Evolutionary conservation across 805 yeast genomes (phyloP), one percentile per base, ranked within the genome.

Genomic region (Teunomyces gatunensis): DNA sequence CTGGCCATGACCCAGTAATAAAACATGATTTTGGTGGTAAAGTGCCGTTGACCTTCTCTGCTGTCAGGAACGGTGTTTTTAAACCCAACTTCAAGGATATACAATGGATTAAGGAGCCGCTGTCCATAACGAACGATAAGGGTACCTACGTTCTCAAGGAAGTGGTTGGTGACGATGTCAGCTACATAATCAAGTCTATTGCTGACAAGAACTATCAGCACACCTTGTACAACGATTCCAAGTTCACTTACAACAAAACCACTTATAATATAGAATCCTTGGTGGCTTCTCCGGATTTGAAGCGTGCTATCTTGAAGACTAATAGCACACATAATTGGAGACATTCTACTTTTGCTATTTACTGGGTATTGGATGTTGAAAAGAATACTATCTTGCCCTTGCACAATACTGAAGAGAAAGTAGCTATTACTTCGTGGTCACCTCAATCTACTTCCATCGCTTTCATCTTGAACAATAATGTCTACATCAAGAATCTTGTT

Each of bases 51-150:
- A 61, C 65, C 40, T 60, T 67, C 29, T 50, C 61, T 3, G 59
- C 58, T 7, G 65, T 65, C 2, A 74, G 92, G 53, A 77, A 79
- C 44, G 81, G 81, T 1, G 72, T 78, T 3, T 86, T 86, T 55
- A 51, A 60, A 0, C 85, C 94, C 0, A 64, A 68, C 12, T 64
- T 58, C 43, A 78, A 79, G 51, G 63, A 77, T 6, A 71, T 89
- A 28, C 92, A 86, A 61, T 89, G 96, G 96, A 79, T 88, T 39
- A 69, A 65, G 13, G 69, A 70, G 17, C 80, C 81, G 1, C 72
- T 72, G 20, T 78, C 85, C 0, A 58, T 67, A 7, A 52, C 54
- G 10, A 66, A 79, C 51, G 91, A 85, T 60, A 77, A 76, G 48
- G 96, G 96, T 4, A 77, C 88, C 6, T 89, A 78, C 60, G 75